Percentiles rank a stretch among this genome's conserved stretches.
Evolutionary conservation across 495 filamentous ascomycete genomes (phyloP).

Genomic region (Viridothelium virens): DNA sequence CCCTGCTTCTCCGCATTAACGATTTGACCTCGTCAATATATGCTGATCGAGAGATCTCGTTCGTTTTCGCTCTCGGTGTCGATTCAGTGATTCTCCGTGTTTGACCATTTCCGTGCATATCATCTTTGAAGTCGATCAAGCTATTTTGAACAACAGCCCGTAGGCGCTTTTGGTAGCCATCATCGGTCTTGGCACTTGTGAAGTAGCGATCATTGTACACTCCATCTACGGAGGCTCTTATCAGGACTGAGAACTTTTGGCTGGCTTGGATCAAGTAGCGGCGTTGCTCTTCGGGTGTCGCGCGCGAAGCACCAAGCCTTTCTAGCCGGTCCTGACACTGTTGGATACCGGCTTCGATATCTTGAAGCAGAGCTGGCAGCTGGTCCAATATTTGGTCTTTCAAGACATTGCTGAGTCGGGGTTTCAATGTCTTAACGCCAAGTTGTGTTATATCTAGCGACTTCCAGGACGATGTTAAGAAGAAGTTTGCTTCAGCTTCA

Average conservation of each 20-base stretch:
- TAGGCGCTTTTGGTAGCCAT: constrained; percentile 44
- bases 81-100: neutral
- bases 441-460: constrained; percentile 33
- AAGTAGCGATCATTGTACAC: constrained; percentile 52
- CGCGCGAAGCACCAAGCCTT: constrained; percentile 44
- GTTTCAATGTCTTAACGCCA: constrained; percentile 46
- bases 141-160: constrained; percentile 53
- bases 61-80: neutral
- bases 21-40: constrained; percentile 26
- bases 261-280: constrained; percentile 47
- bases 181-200: constrained; percentile 34
- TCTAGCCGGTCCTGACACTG: constrained; percentile 33
- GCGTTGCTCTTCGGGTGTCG: constrained; percentile 44
- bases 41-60: neutral
- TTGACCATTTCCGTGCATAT: constrained; percentile 43
- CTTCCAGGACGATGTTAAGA: constrained; percentile 44
- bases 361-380: constrained; percentile 51
- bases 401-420: constrained; percentile 50
- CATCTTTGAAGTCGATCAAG: constrained; percentile 46
- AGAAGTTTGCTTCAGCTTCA: constrained; percentile 37
- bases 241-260: constrained; percentile 42
- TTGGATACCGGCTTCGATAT: constrained; percentile 42
- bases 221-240: constrained; percentile 47
- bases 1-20: constrained; percentile 38
- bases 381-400: constrained; percentile 47